These are phyloP conservation scores for Apiotrichum siamense DNA, from an alignment of 1,284 basidiomycete species.

Conservation along the genomic window DNA sequence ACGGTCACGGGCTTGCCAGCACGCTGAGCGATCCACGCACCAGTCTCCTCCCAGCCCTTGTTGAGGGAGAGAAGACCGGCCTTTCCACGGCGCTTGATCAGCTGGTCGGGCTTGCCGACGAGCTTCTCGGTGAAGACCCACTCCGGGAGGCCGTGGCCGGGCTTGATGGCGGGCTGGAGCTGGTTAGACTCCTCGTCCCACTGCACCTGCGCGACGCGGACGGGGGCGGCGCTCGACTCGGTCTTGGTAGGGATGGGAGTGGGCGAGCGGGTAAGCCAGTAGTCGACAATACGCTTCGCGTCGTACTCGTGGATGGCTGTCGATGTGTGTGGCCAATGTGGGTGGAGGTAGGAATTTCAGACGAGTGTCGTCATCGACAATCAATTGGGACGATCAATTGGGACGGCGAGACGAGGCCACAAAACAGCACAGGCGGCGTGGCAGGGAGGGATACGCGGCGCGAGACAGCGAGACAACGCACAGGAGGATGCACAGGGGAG, in stretches of 20 bases:
- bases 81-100: slow-evolving; percentile 99
- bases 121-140: slow-evolving; percentile 86
- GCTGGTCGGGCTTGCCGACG: slow-evolving; percentile 92
- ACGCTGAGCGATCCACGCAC: slow-evolving; percentile 77
- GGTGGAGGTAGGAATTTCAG: neutral
- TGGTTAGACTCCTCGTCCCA: slow-evolving; percentile 71
- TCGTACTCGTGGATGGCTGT: slow-evolving; percentile 88
- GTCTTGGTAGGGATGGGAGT: slow-evolving; percentile 49
- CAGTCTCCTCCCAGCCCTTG: slow-evolving; percentile 82
- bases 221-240: slow-evolving; percentile 44
- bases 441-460: too few species aligned
- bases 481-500: neutral
- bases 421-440: too few species aligned
- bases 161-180: slow-evolving; percentile 58
- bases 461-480: too few species aligned
- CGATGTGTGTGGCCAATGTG: neutral
- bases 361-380: neutral
- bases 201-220: slow-evolving; percentile 48
- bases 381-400: too few species aligned
- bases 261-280: slow-evolving; percentile 86
- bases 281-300: slow-evolving; percentile 85
- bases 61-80: slow-evolving; percentile 90
- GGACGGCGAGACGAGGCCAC: too few species aligned
- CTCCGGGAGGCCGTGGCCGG: slow-evolving; percentile 65
- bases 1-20: slow-evolving; percentile 93